Conservation (phyloP, 73 alveolate species). For the Paramecium sexaurelia region DNA sequence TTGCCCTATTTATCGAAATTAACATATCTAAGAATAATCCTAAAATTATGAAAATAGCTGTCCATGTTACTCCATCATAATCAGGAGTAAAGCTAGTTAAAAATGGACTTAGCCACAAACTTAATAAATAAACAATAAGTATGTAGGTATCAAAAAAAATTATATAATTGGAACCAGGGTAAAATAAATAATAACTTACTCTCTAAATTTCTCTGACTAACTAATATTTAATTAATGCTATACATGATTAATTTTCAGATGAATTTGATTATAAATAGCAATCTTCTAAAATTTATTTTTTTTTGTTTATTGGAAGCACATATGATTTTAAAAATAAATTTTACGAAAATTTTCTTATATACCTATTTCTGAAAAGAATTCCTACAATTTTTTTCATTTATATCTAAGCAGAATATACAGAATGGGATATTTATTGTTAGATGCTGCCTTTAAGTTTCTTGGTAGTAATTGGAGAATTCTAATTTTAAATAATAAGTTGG, state of each 20-base stretch:
- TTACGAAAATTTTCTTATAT: neutral
- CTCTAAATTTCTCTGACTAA: neutral
- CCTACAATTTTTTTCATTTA: neutral
- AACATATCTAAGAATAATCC: neutral
- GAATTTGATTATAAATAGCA: neutral
- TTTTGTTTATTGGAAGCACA: neutral
- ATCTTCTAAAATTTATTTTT: neutral
- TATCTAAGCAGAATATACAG: neutral
- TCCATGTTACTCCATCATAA: neutral
- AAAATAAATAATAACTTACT: neutral
- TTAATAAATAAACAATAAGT: neutral
- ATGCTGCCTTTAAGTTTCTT: neutral
- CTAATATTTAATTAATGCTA: neutral
- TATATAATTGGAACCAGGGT: neutral
- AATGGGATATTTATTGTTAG: neutral
- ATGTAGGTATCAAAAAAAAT: neutral
- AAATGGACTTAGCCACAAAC: neutral
- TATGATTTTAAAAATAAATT: neutral
- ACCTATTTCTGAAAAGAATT: neutral
- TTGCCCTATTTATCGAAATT: neutral
- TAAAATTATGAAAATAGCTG: neutral
- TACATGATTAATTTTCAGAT: neutral
- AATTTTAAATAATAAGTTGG: neutral
- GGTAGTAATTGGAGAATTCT: neutral
- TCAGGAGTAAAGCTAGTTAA: neutral